Evolutionary conservation across 1,139 yeast species (phyloP).

Genomic region (Diutina catenulata): DNA sequence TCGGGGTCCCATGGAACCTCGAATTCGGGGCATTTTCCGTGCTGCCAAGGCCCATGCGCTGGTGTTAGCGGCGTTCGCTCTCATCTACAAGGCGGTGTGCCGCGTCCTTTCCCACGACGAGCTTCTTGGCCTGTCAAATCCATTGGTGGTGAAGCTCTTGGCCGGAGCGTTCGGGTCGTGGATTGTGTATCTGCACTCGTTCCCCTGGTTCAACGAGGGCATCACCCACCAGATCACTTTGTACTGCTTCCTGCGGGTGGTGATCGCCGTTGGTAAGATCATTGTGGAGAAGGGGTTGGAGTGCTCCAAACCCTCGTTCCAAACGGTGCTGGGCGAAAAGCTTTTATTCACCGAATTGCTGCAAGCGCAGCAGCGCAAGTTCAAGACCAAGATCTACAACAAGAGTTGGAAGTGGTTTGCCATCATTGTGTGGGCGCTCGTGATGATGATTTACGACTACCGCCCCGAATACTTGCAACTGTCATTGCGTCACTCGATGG

Average conservation of each 20-base stretch:
- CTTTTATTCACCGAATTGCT: conserved; percentile 21
- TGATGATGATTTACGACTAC: conserved; percentile 58
- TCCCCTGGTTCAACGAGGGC: conserved; percentile 32
- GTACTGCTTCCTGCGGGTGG: conserved; percentile 49
- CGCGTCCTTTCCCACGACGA: conserved; percentile 22
- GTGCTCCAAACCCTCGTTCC: conserved; percentile 25
- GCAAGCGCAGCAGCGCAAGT: conserved; percentile 22
- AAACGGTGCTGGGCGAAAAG: conserved; percentile 12
- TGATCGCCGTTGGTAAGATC: conserved; percentile 41
- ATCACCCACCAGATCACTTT: conserved; percentile 50
- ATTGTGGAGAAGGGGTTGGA: conserved; percentile 26
- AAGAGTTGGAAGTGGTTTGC: conserved; percentile 56
- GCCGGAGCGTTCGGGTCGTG: conserved; percentile 60
- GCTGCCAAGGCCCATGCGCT: conserved; percentile 60
- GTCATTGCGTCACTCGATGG: conserved; percentile 61
- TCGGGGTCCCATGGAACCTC: conserved; percentile 33
- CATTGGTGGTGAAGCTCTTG: conserved; percentile 31
- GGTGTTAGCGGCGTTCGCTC: conserved; percentile 56
- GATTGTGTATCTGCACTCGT: conserved; percentile 53
- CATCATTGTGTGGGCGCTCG: conserved; percentile 63
- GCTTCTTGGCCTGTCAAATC: conserved; percentile 18
- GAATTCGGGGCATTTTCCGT: conserved; percentile 36
- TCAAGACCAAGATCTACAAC: conserved; percentile 24
- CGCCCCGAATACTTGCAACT: conserved; percentile 57
- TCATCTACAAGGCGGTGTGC: conserved; percentile 38